phyloP scores from a whole-genome alignment of 2,329 filamentous ascomycete genomes.

The Thermomyces lanuginosus region DNA sequence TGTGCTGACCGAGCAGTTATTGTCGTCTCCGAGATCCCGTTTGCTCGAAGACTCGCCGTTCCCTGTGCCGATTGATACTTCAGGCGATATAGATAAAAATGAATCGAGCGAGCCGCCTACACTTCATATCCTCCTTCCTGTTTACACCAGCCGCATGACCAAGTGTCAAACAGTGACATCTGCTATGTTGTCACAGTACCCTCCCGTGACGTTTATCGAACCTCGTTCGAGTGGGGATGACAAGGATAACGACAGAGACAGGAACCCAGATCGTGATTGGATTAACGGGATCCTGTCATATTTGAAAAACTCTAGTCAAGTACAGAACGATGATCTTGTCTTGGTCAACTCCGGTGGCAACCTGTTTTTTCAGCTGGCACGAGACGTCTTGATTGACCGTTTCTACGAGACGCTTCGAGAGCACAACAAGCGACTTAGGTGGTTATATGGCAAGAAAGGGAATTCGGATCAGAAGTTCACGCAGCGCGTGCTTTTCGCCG shows the following conservation, averaged over 20 bases:
- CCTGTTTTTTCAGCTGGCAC: conserved; percentile 48
- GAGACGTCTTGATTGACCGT: conserved; percentile 44
- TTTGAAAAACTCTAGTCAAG: conserved; percentile 31
- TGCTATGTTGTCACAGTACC: conserved; percentile 43
- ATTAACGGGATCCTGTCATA: conserved; percentile 33
- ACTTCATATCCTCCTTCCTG: conserved; percentile 42
- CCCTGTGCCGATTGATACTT: too few species aligned
- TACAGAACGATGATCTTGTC: conserved; percentile 44
- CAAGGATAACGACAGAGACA: too few species aligned
- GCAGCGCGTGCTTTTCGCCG: conserved; percentile 40
- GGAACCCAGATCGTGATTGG: too few species aligned
- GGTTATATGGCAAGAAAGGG: conserved; percentile 31
- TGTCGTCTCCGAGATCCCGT: too few species aligned
- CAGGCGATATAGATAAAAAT: too few species aligned
- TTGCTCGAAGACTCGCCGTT: too few species aligned
- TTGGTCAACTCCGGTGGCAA: conserved; percentile 49
- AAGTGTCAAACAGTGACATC: conserved; percentile 43
- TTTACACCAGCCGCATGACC: too few species aligned
- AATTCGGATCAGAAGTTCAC: conserved; percentile 26
- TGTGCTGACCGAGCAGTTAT: too few species aligned
- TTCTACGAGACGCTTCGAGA: conserved; percentile 41
- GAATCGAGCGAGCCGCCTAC: too few species aligned
- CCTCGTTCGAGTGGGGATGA: too few species aligned
- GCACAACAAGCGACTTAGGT: conserved; percentile 36
- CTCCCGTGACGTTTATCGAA: conserved; percentile 39